A percentile compares a stretch with the other conserved stretches of the same genome.
Evolutionary conservation across 345 rosid genomes (phyloP).

Genomic region (Camelina laxa): DNA sequence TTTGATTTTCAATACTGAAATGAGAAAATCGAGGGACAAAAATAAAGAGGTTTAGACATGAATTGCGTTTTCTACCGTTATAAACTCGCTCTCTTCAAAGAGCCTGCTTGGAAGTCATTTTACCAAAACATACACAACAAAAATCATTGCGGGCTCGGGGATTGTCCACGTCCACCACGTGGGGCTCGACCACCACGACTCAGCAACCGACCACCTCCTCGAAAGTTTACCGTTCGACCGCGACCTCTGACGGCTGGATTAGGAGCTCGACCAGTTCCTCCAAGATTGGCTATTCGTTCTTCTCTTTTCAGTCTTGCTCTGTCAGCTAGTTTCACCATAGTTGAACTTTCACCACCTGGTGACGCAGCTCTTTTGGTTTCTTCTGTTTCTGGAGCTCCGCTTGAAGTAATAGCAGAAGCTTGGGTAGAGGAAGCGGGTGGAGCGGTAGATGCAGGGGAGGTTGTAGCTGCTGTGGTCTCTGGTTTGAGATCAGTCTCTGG

Average conservation of each 20-base stretch:
- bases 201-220: conserved; percentile 40
- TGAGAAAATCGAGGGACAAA: not conserved
- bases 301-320: conserved; percentile 67
- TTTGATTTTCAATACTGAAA: conserved; percentile 25
- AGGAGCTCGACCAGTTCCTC: conserved; percentile 50
- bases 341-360: conserved; percentile 46
- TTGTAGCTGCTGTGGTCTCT: conserved; percentile 39
- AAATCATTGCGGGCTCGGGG: conserved; percentile 52
- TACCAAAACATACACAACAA: not conserved
- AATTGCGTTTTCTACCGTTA: conserved; percentile 13
- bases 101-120: conserved; percentile 9
- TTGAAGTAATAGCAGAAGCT: conserved; percentile 36
- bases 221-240: conserved; percentile 52
- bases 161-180: conserved; percentile 57
- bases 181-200: conserved; percentile 53
- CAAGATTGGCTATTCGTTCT: conserved; percentile 49
- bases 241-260: conserved; percentile 54
- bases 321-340: conserved; percentile 54
- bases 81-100: conserved; percentile 18
- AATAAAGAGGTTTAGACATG: not conserved
- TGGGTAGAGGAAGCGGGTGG: conserved; percentile 28
- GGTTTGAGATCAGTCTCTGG: conserved; percentile 48
- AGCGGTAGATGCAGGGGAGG: conserved; percentile 19
- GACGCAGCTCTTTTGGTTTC: conserved; percentile 61
- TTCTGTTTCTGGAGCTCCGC: conserved; percentile 49